Conservation (phyloP, 1,284 basidiomycete genomes). For the Singerocomus rubriflavus region DNA sequence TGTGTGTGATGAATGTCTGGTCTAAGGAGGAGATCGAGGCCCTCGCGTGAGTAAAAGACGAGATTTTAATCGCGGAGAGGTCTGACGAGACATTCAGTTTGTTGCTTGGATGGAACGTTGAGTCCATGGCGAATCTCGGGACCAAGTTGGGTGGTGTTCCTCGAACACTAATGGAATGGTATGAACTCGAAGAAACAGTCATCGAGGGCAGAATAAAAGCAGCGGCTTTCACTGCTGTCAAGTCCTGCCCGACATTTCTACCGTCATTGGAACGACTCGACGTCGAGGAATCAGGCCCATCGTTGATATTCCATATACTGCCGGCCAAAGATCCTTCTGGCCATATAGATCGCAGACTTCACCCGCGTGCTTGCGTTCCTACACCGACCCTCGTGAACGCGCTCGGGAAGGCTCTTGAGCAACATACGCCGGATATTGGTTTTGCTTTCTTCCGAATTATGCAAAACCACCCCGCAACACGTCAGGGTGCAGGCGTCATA, state of each 20-base stretch:
- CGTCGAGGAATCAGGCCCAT: too few relatives aligned
- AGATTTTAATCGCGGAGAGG: too few relatives aligned
- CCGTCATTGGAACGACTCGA: too few relatives aligned
- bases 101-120: not conserved
- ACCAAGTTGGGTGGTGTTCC: constrained; percentile 1
- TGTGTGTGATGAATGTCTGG: constrained; percentile 6
- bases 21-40: not conserved
- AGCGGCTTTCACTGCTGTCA: not conserved
- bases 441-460: not conserved
- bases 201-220: not conserved
- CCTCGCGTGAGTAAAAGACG: not conserved
- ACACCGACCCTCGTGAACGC: not conserved
- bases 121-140: not conserved
- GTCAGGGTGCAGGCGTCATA: not conserved
- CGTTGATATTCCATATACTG: too few relatives aligned
- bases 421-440: fast-evolving
- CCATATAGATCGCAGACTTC: not conserved
- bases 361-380: fast-evolving
- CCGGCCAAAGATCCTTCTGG: too few relatives aligned
- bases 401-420: not conserved
- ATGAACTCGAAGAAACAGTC: fast-evolving
- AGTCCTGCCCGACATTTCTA: fast-evolving
- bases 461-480: not conserved
- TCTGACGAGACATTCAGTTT: not conserved
- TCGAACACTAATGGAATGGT: not conserved